Conservation (phyloP, 148 eudicot genomes). For the Camellia lanceoleosa region DNA sequence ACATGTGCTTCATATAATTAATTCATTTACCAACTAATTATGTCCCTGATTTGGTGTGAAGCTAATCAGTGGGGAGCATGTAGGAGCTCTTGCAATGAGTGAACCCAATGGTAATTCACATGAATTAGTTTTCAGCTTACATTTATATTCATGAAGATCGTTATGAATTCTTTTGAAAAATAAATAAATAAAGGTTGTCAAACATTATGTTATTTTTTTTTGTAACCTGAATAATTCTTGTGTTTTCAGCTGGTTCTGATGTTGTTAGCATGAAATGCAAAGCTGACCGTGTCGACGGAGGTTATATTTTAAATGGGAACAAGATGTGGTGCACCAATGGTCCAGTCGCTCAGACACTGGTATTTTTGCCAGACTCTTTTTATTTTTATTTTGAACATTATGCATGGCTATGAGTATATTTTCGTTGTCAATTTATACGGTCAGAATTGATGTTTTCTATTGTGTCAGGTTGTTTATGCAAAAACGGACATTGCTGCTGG, state of each 20-base stretch:
- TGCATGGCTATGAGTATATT: neutral
- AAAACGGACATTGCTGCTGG: slow-evolving; percentile 72
- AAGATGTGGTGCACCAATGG: slow-evolving; percentile 99
- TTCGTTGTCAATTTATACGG: neutral
- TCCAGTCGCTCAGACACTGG: slow-evolving; percentile 91
- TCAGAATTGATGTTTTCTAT: slow-evolving; percentile 14
- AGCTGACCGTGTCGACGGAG: slow-evolving; percentile 89
- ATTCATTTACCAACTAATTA: slow-evolving; percentile 13
- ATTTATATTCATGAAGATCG: neutral
- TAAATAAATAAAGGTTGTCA: neutral
- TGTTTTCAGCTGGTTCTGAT: slow-evolving; percentile 87
- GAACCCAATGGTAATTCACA: slow-evolving; percentile 82
- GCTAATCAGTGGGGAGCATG: slow-evolving; percentile 98
- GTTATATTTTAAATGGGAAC: slow-evolving; percentile 86
- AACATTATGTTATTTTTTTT: neutral
- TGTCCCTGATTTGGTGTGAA: slow-evolving; percentile 31
- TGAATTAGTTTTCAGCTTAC: slow-evolving; percentile 9
- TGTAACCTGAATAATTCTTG: slow-evolving; percentile 18
- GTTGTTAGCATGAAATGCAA: slow-evolving; percentile 99
- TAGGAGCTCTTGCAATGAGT: slow-evolving; percentile 99
- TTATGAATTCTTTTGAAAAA: neutral
- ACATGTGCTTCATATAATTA: neutral
- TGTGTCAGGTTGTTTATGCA: slow-evolving; percentile 81
- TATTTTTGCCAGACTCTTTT: slow-evolving; percentile 18
- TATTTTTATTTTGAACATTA: neutral